Evolutionary conservation across 2,329 filamentous ascomycete species (phyloP).

Genomic region (Alternaria sp.): DNA sequence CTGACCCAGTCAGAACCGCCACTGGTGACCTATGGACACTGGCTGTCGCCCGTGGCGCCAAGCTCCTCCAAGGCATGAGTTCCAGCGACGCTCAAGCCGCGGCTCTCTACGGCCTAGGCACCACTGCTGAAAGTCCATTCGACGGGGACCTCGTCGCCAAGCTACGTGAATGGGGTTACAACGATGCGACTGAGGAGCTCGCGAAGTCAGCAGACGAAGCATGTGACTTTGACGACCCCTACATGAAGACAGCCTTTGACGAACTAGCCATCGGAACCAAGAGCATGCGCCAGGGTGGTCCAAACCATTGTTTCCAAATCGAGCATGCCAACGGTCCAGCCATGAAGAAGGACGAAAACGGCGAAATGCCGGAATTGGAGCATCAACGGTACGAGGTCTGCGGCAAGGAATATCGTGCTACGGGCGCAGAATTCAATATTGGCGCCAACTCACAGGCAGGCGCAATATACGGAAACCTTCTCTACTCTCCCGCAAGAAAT

Average conservation of each 20-base stretch:
- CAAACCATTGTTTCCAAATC: constrained; percentile 21
- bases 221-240: no score
- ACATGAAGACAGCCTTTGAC: background rate
- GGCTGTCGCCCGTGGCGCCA: constrained; percentile 13
- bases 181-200: constrained; percentile 11
- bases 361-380: background rate
- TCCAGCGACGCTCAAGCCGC: constrained; percentile 13
- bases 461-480: constrained; percentile 8
- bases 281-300: constrained; percentile 14
- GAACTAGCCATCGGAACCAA: constrained; percentile 11
- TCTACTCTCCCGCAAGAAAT: background rate
- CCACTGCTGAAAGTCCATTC: constrained; percentile 8
- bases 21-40: constrained; percentile 3
- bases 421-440: constrained; percentile 8
- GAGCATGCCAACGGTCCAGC: constrained; percentile 17
- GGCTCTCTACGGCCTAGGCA: constrained; percentile 5
- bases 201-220: background rate
- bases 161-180: constrained; percentile 18
- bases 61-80: constrained; percentile 20
- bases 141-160: constrained; percentile 12
- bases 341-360: background rate
- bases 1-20: background rate
- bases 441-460: constrained; percentile 17
- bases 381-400: constrained; percentile 25
- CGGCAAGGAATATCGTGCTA: constrained; percentile 8